Evolutionary conservation across 768 basidiomycete genomes (phyloP).

Genomic region (Xerocomus potaroensis): DNA sequence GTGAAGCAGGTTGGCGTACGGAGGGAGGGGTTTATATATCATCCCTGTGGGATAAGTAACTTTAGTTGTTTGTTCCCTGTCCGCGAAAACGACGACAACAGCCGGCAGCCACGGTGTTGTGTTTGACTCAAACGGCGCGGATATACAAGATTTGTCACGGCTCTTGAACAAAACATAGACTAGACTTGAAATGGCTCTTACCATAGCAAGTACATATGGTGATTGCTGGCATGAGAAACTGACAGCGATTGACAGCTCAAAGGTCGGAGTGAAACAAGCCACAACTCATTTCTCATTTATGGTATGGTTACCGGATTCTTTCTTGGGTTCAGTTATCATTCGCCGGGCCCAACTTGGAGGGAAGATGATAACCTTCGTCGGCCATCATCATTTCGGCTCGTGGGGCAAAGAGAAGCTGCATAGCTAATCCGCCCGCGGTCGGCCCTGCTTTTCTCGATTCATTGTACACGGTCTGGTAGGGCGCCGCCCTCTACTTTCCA

Average conservation of each 20-base stretch:
- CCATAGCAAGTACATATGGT: background rate
- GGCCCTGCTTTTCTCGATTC: too few relatives aligned
- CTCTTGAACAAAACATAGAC: slow-evolving; percentile 3
- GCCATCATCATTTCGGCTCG: slow-evolving; percentile 11
- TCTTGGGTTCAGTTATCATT: slow-evolving; percentile 10
- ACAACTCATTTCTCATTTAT: slow-evolving; percentile 4
- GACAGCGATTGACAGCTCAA: slow-evolving; percentile 14
- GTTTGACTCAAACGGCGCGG: slow-evolving; percentile 13
- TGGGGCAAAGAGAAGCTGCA: slow-evolving; percentile 14
- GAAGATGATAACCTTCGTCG: slow-evolving; percentile 26
- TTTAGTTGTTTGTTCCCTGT: slow-evolving; percentile 8
- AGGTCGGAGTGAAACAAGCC: slow-evolving; percentile 14
- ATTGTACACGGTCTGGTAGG: background rate
- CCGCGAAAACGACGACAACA: slow-evolving; percentile 17
- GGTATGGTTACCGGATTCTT: slow-evolving; percentile 11
- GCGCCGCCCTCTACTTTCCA: background rate
- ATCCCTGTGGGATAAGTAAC: slow-evolving; percentile 21
- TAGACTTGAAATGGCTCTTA: slow-evolving; percentile 3
- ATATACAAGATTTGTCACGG: slow-evolving; percentile 16
- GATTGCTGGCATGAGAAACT: slow-evolving; percentile 17
- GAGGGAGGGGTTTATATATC: slow-evolving; percentile 25
- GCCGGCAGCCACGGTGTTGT: slow-evolving; percentile 21
- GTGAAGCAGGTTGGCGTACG: slow-evolving; percentile 11
- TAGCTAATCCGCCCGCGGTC: background rate
- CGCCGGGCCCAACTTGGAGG: slow-evolving; percentile 10